Evolutionary conservation across 2,329 filamentous ascomycete species (phyloP), one percentile per base, ranked within the genome.

Genomic region (Cladophialophora exuberans): DNA sequence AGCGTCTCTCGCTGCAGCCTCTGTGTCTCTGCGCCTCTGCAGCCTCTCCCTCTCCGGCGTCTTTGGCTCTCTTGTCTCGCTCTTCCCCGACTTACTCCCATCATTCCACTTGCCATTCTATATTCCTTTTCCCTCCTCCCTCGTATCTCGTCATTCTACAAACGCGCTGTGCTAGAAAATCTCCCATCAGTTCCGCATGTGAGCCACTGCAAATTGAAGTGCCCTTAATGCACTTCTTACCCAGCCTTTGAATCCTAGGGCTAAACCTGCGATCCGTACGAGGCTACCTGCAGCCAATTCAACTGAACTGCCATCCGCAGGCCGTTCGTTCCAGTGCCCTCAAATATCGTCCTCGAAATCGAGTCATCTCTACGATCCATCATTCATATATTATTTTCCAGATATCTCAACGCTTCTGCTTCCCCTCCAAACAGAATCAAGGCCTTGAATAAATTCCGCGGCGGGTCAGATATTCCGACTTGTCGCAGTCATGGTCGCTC

Each of bases 401-500:
- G 20, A 42, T 23, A 10, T 51, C 22, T 20, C 18, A 50, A 28
- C 26, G 10, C 22, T 22, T 15, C 6, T 36, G n/a, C n/a, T n/a
- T n/a, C 18, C 7, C 33, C 3, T 20, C 15, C 22, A 28, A 7
- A 41, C 20, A 39, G 17, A 10, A 28, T 22, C 11, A 49, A 39
- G 28, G 39, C 39, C 44, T 28, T 41, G 31, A 28, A 23, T 35
- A 49, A 28, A 28, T 49, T 25, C 44, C 35, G 33, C 46, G 25
- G 35, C 33, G 28, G 33, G 22, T 17, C 46, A 26, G 46, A 28
- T 20, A 25, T 38, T 23, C 33, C 17, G n/a, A 49, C 18, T 36
- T 50, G 46, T 53, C 56, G 56, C 57, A 69, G 69, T 72, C 57
- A 76, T 76, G 74, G 74, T 75, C 68, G 72, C 72, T 69, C 73